Evolutionary conservation across 2,329 filamentous ascomycete species (phyloP).

Genomic region (Alternaria sp.): DNA sequence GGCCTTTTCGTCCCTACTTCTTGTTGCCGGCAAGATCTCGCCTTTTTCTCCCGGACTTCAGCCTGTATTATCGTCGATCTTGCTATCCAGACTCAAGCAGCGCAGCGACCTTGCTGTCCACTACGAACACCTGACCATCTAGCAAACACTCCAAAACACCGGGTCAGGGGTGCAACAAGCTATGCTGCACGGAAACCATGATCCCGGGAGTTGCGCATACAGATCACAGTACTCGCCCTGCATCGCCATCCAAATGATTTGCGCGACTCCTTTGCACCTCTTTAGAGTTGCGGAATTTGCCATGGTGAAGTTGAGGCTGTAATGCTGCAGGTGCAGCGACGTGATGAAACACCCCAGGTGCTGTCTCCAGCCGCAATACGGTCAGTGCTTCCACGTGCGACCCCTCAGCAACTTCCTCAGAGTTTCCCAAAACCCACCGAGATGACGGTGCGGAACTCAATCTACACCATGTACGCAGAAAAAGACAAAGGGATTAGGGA

Average conservation of each 20-base stretch:
- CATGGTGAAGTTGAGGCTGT: neutral
- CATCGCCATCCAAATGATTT: neutral
- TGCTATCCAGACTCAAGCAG: neutral
- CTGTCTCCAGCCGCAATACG: neutral
- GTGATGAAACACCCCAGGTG: neutral
- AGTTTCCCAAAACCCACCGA: neutral
- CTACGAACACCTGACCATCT: neutral
- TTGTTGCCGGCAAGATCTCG: neutral
- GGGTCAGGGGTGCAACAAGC: conserved; percentile 1
- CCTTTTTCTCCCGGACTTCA: neutral
- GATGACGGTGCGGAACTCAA: neutral
- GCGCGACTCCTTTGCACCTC: neutral
- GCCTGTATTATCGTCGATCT: neutral
- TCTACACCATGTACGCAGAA: neutral
- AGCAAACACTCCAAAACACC: conserved; percentile 2
- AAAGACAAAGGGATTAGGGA: neutral
- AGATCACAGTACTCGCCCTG: neutral
- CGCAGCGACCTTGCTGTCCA: neutral
- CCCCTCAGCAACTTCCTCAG: neutral
- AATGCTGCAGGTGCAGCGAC: neutral
- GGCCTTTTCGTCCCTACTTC: neutral
- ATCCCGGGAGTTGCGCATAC: neutral
- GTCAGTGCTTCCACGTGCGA: neutral
- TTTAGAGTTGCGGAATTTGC: conserved; percentile 2
- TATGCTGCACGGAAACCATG: neutral